Conservation (phyloP, 2,329 filamentous ascomycete genomes). For the Arthrobotrys conoides region DNA sequence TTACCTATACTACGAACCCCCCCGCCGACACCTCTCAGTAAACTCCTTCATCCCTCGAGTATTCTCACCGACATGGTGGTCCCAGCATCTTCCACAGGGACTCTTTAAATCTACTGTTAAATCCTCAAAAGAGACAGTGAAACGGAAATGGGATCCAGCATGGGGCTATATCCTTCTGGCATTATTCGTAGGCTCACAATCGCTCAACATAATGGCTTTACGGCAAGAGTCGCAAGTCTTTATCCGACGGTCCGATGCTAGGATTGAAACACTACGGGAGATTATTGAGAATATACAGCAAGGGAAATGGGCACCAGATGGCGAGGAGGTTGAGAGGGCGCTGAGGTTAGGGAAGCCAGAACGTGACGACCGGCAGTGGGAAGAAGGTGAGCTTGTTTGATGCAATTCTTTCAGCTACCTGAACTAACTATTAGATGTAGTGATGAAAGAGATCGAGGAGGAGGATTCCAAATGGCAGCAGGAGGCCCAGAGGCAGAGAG, state of each 20-base stretch:
- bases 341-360: constrained; percentile 83
- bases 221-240: constrained; percentile 81
- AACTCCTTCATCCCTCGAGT: constrained; percentile 58
- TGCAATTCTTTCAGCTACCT: not conserved
- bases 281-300: constrained; percentile 78
- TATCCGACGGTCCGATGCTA: constrained; percentile 81
- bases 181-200: constrained; percentile 90
- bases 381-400: constrained; percentile 76
- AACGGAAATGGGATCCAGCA: constrained; percentile 53
- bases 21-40: constrained; percentile 47
- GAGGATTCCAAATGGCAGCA: constrained; percentile 72
- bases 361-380: constrained; percentile 84
- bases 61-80: constrained; percentile 54
- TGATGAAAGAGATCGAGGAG: constrained; percentile 77
- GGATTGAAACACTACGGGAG: constrained; percentile 82
- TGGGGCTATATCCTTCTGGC: constrained; percentile 72
- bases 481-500: constrained; percentile 61
- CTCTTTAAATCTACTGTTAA: constrained; percentile 31
- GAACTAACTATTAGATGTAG: constrained; percentile 67
- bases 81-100: constrained; percentile 48
- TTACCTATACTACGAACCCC: constrained; percentile 25
- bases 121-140: not conserved
- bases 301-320: constrained; percentile 76
- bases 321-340: constrained; percentile 80
- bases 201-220: constrained; percentile 89